These are phyloP conservation scores for Colletotrichum chlorophyti DNA, from an alignment of 2,329 filamentous ascomycete genomes.

Conservation along the genomic window DNA sequence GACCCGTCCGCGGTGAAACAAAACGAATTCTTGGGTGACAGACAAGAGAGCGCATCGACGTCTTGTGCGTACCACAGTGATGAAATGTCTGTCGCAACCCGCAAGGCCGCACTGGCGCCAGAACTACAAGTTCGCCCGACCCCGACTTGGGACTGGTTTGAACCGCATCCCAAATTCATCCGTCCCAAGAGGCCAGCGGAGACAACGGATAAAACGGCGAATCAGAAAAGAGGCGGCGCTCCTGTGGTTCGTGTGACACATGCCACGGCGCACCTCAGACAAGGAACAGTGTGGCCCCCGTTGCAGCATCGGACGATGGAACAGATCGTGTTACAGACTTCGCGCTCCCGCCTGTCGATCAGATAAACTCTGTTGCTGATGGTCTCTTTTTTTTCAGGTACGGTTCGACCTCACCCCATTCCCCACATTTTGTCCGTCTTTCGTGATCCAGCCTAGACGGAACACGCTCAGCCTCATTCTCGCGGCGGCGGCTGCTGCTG, in stretches of 20 bases:
- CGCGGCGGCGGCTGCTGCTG: constrained; percentile 30
- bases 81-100: constrained; percentile 4
- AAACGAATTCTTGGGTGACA: constrained; percentile 22
- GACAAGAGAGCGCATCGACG: background rate
- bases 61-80: too few species aligned
- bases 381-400: constrained; percentile 20
- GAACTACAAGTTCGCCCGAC: constrained; percentile 19
- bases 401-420: constrained; percentile 22
- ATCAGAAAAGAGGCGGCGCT: background rate
- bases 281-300: constrained; percentile 23
- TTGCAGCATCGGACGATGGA: constrained; percentile 29
- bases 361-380: constrained; percentile 24
- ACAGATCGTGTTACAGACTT: constrained; percentile 29
- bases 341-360: constrained; percentile 26
- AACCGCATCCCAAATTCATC: constrained; percentile 1
- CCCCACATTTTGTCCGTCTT: constrained; percentile 20
- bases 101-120: constrained; percentile 14
- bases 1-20: constrained; percentile 22
- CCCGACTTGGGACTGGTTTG: constrained; percentile 21
- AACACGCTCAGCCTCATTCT: constrained; percentile 15
- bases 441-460: background rate
- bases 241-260: constrained; percentile 27
- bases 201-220: background rate
- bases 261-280: constrained; percentile 27
- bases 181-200: constrained; percentile 1